Evolutionary conservation across 1,284 basidiomycete species (phyloP).

Genomic region (Sutorius eximius): DNA sequence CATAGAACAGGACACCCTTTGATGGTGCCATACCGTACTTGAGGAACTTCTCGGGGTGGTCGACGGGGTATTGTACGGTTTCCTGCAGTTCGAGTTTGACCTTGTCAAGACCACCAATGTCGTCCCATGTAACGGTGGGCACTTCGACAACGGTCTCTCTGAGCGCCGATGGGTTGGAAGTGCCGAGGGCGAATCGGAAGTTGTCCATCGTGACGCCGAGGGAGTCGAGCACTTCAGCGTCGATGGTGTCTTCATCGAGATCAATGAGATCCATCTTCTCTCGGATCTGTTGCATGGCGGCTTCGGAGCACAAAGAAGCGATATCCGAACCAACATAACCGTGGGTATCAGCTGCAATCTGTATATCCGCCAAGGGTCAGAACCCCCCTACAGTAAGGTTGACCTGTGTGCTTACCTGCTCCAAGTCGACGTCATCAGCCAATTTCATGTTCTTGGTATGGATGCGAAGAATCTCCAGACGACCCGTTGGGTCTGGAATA

Average conservation of each 20-base stretch:
- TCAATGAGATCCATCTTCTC: conserved; percentile 91
- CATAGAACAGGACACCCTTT: conserved; percentile 98
- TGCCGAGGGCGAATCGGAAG: conserved; percentile 86
- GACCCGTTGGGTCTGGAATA: conserved; percentile 97
- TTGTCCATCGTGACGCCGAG: conserved; percentile 91
- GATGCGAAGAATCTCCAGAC: conserved; percentile 97
- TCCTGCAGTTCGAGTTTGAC: conserved; percentile 99
- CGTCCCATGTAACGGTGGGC: conserved; percentile 96
- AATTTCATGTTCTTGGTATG: conserved; percentile 99
- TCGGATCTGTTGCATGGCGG: conserved; percentile 90
- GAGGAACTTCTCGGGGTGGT: conserved; percentile 99
- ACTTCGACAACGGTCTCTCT: conserved; percentile 90
- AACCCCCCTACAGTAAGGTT: neutral
- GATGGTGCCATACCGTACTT: conserved; percentile 99
- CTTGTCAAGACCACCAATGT: conserved; percentile 98
- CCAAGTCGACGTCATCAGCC: conserved; percentile 95
- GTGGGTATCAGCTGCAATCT: conserved; percentile 98
- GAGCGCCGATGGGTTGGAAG: conserved; percentile 84
- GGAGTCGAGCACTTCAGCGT: conserved; percentile 85
- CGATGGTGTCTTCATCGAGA: conserved; percentile 84
- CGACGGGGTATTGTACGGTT: conserved; percentile 99
- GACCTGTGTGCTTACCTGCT: conserved; percentile 61
- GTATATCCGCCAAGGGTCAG: conserved; percentile 11
- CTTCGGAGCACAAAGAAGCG: conserved; percentile 90
- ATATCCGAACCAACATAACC: conserved; percentile 99